Base-by-base conservation (phyloP, 2,329 filamentous ascomycete genomes). In the Ascosphaera acerosa region DNA sequence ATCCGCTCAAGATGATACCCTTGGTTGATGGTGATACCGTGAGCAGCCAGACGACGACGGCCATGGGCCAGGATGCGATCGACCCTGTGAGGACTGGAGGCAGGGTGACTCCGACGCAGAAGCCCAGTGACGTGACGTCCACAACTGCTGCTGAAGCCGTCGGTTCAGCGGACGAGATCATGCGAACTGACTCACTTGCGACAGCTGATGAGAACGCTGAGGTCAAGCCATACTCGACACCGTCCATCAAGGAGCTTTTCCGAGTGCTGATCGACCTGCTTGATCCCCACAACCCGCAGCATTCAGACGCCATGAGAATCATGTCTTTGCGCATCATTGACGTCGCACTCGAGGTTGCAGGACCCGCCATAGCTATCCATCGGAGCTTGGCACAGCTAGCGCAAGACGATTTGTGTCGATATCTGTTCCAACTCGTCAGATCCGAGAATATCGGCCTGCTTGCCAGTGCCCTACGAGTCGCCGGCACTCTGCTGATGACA, bases 241-340 rank as follows among this genome's bases (percentile, higher is more conserved):
- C 84, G 1, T 92, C 84, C 2, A 92, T 97, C 40, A 64, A 82
- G 40, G 89, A 97, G 48, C 64, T 97, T 1, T 91, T 97, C 47
- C 64, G 87, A 32, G 87, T 94, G 26, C 58, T 97, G 16, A 84
- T 94, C 28, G 84, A 90, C 48, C 70, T 97, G 10, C 56, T 97
- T 16, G 81, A 97, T 46, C 87, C 89, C 2, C 77, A 91, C 44
- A 84, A 94, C 50, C 72, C 70, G 32, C 77, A 84, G 42, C 78
- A 92, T 49, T 89, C 81, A 2, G 87, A 97, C 46, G 74, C 78
- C 1, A 87, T 94, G 74, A 70, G 84, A 41, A 80, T 97, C 25
- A 97, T 97, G 82, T 87, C 87, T 12, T 57, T 97, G 40, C 70
- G 87, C 27, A 94, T 97, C 38, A 87, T 97, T 33, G 87, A 97